Conservation (phyloP, 305 asterid species). For the Fraxinus ornus region DNA sequence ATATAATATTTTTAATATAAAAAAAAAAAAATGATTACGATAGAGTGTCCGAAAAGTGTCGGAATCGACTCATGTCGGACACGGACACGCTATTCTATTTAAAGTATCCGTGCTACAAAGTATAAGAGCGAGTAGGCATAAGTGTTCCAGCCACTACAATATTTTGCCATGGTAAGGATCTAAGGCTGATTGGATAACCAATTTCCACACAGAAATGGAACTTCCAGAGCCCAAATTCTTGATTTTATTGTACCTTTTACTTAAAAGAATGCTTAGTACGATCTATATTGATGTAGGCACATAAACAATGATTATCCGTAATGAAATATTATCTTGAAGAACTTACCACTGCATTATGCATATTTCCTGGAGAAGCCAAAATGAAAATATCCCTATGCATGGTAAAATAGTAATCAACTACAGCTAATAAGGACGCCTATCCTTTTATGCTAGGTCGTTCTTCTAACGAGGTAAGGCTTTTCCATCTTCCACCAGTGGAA, state of each 20-base stretch:
- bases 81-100: too few relatives aligned
- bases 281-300: too few relatives aligned
- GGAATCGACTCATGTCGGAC: too few relatives aligned
- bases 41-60: too few relatives aligned
- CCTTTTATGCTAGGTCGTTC: conserved; percentile 20
- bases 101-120: background rate
- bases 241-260: background rate
- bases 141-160: background rate
- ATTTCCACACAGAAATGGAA: background rate
- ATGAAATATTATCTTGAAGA: background rate
- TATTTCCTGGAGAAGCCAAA: conserved; percentile 31
- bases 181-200: background rate
- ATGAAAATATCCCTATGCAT: background rate
- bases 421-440: conserved; percentile 14
- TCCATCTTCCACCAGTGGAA: conserved; percentile 53
- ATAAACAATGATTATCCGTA: too few relatives aligned
- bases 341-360: conserved; percentile 64
- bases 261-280: too few relatives aligned
- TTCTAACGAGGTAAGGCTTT: conserved; percentile 46
- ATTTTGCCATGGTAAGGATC: background rate
- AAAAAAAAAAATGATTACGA: too few relatives aligned
- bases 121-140: background rate
- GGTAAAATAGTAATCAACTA: conserved; percentile 56
- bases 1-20: too few relatives aligned
- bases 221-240: background rate